Evolutionary conservation across 2,329 filamentous ascomycete genomes (phyloP), one percentile per base, ranked within the genome.

Genomic region (Sclerotinia minor): DNA sequence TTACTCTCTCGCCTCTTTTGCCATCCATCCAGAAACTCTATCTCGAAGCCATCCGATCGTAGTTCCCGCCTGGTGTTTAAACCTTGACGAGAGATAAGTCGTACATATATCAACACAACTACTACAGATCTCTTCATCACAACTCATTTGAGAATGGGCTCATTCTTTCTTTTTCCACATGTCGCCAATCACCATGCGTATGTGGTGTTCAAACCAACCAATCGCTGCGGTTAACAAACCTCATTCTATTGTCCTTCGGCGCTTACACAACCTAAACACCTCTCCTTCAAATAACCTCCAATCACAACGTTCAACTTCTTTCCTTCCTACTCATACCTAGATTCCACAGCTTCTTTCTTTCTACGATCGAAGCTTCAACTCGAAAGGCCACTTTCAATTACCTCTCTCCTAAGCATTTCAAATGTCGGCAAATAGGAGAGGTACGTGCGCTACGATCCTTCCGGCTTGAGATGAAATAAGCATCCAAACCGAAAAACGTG

Each of bases 201-300:
- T 13, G 4, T 45, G 8, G 5, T 45, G 5, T 59, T 29, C n/a
- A 11, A 6, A 15, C 21, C 19, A 44, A 58, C 15, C 55, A 29
- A 29, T 9, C 38, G 17, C 9, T 26, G 38, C n/a, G 24, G 17
- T 44, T 57, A 57, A 24, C 21, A 57, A 17, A 35, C 13, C 54
- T 55, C 6, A n/a, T 11, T 41, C 5, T 41, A 17, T 59, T 41
- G 2, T 21, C 38, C 55, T 26, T 35, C 24, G 17, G 55, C 55
- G 55, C 55, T 59, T 59, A 59, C 38, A 54, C 26, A 44, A 59
- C 24, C 55, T 21, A 13, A 58, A 58, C 24, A 58, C 55, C 8
- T 58, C 15, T 45, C 38, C 38, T 17, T 32, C 52, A 52, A 26
- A 52, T 49, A 49, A n/a, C 19, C 9, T 57, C 32, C 32, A 57